Conservation (phyloP, 805 yeast species). For the Pichia thaimueangensis region DNA sequence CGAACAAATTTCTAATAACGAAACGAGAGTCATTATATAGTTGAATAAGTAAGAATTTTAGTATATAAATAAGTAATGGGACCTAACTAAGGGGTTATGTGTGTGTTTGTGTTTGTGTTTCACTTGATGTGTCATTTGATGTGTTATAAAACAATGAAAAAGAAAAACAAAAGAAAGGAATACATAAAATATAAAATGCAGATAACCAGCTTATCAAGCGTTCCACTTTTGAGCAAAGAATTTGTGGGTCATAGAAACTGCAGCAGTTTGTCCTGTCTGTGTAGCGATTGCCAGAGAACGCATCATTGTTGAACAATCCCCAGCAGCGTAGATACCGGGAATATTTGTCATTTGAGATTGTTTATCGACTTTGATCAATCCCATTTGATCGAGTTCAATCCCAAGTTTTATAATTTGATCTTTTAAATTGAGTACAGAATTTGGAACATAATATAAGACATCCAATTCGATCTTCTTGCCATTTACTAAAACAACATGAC, state of each 20-base stretch:
- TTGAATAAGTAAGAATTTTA: too few species aligned
- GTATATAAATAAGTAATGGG: too few species aligned
- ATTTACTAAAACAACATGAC: background rate
- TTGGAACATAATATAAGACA: background rate
- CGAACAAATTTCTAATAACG: background rate
- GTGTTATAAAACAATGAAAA: too few species aligned
- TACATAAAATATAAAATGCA: too few species aligned
- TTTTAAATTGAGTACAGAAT: background rate
- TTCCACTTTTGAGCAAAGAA: background rate
- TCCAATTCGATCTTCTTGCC: background rate
- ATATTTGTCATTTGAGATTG: background rate
- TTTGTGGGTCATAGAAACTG: background rate
- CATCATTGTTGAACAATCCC: conserved; percentile 1
- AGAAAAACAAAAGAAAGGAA: too few species aligned
- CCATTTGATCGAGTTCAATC: background rate
- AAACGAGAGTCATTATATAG: too few species aligned
- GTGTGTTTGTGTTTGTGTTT: too few species aligned
- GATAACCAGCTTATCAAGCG: too few species aligned
- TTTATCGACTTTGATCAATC: background rate
- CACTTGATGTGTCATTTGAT: too few species aligned
- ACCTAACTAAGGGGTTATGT: too few species aligned
- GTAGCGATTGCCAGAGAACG: background rate
- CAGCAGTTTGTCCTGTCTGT: background rate
- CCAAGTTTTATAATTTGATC: background rate
- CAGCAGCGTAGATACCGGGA: background rate